A percentile compares a stretch with the other conserved stretches of the same genome.
Evolutionary conservation across 495 filamentous ascomycete species (phyloP).

Genomic region (Durotheca rogersii): DNA sequence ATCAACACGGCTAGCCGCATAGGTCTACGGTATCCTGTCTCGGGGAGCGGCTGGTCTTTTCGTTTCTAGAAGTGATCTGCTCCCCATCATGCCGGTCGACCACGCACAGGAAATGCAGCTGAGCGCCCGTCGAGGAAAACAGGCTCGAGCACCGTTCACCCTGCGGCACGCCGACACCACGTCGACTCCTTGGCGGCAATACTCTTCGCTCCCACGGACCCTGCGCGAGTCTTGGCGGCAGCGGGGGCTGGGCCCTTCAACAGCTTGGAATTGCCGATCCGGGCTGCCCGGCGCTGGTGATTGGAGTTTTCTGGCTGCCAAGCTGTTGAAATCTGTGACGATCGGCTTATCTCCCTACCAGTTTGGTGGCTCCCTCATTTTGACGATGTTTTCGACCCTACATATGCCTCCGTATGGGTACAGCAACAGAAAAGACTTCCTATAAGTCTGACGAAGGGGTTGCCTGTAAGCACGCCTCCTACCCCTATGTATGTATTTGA

Average conservation of each 20-base stretch:
- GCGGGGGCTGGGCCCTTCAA: constrained; percentile 19
- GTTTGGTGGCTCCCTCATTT: constrained; percentile 20
- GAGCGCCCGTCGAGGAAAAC: neutral
- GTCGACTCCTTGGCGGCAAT: constrained; percentile 22
- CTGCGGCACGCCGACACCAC: neutral
- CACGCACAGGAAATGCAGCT: no score
- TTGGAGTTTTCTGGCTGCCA: constrained; percentile 14
- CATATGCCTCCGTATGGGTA: no score
- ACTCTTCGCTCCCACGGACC: constrained; percentile 2
- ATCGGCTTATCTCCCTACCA: constrained; percentile 22
- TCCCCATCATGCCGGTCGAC: neutral
- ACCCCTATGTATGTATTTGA: neutral
- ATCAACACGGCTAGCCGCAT: no score
- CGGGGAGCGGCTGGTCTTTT: constrained; percentile 9
- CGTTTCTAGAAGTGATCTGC: constrained; percentile 24
- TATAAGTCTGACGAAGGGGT: no score
- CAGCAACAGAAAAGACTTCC: no score
- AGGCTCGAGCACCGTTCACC: neutral
- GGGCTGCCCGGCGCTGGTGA: constrained; percentile 8
- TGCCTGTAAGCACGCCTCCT: neutral
- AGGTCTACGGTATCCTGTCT: no score
- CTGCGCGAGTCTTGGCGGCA: constrained; percentile 16
- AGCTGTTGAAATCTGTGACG: constrained; percentile 16
- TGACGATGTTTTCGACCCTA: constrained; percentile 2
- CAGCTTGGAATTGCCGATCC: constrained; percentile 19